Conservation (phyloP, 2,329 filamentous ascomycete genomes). For the Fusarium protoensiforme region DNA sequence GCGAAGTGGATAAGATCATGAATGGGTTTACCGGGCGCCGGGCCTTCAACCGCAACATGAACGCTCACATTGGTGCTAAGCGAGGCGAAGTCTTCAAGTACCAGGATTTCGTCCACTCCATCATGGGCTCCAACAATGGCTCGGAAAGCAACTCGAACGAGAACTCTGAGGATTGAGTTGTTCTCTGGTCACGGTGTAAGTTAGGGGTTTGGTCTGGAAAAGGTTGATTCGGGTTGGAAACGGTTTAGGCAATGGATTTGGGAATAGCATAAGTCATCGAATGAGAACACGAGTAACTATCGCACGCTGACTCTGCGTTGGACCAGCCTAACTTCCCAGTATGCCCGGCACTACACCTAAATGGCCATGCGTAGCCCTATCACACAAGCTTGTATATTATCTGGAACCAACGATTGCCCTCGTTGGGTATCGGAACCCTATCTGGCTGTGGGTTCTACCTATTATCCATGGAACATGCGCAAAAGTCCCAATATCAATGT, state of each 20-base stretch:
- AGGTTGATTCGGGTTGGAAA: conserved; percentile 15
- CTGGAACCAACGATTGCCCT: background rate
- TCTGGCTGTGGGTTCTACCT: background rate
- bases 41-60: conserved; percentile 77
- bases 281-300: conserved; percentile 31
- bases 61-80: conserved; percentile 64
- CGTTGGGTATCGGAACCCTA: background rate
- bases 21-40: conserved; percentile 85
- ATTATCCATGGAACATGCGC: background rate
- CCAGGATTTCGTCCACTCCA: conserved; percentile 85
- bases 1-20: conserved; percentile 88
- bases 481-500: background rate
- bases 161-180: conserved; percentile 37
- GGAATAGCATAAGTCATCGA: conserved; percentile 18
- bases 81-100: conserved; percentile 93
- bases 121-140: conserved; percentile 65
- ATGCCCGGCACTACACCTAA: background rate
- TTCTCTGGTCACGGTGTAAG: background rate
- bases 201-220: conserved; percentile 19
- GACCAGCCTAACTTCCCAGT: background rate
- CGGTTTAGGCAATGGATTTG: conserved; percentile 16
- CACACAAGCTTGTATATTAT: background rate
- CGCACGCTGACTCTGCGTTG: background rate
- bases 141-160: conserved; percentile 48
- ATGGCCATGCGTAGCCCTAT: background rate